Conservation (phyloP, 2,329 filamentous ascomycete species). For the Helicocarpus griseus region DNA sequence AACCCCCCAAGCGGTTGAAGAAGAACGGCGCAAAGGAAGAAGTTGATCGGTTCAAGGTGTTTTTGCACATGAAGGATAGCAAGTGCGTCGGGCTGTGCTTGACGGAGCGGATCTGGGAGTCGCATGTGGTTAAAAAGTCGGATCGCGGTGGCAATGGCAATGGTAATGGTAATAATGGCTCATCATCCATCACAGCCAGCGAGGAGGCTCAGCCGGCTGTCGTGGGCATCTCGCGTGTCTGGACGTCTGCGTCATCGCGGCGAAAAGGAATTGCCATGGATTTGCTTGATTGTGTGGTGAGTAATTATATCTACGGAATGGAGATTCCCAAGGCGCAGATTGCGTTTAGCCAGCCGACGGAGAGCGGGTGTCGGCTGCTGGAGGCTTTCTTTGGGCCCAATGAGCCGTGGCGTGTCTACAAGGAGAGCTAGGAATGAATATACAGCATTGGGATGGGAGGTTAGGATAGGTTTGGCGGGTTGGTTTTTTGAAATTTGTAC, state of each 20-base stretch:
- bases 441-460: not conserved
- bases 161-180: slow-evolving; percentile 9
- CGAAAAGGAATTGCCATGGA: slow-evolving; percentile 48
- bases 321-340: slow-evolving; percentile 46
- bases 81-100: slow-evolving; percentile 55
- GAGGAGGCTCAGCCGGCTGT: slow-evolving; percentile 37
- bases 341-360: slow-evolving; percentile 59
- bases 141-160: slow-evolving; percentile 10
- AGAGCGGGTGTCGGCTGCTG: slow-evolving; percentile 49
- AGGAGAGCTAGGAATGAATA: slow-evolving; percentile 32
- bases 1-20: slow-evolving; percentile 29
- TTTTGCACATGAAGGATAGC: slow-evolving; percentile 50
- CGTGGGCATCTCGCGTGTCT: slow-evolving; percentile 57
- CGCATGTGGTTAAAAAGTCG: slow-evolving; percentile 39
- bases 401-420: slow-evolving; percentile 52
- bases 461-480: not conserved
- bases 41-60: slow-evolving; percentile 48
- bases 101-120: slow-evolving; percentile 51
- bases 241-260: slow-evolving; percentile 50
- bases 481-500: not conserved
- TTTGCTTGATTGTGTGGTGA: slow-evolving; percentile 47
- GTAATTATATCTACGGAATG: slow-evolving; percentile 47
- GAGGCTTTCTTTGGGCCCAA: slow-evolving; percentile 47
- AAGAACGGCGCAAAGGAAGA: slow-evolving; percentile 25
- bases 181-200: slow-evolving; percentile 37